phyloP scores from a whole-genome alignment of 1,284 basidiomycete species.

The Ceratobasidium sp. region DNA sequence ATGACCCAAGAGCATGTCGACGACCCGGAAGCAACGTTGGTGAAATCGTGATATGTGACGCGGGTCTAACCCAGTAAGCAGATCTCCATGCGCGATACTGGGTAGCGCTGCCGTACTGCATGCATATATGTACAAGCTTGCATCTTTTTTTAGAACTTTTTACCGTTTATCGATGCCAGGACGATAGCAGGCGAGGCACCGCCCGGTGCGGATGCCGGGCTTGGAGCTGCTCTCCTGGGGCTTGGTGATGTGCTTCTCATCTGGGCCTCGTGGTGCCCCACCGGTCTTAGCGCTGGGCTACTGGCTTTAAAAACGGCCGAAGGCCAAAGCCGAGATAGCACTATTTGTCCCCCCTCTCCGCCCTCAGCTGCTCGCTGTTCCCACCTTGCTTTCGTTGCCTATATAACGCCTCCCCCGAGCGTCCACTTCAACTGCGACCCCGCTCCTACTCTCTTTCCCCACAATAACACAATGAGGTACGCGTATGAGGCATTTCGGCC shows the following conservation, averaged over 20 bases:
- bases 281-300: conserved; percentile 12
- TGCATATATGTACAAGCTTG: conserved; percentile 1
- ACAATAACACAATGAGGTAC: conserved; percentile 39
- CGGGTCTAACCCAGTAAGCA: neutral
- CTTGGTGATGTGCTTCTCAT: conserved; percentile 27
- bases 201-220: conserved; percentile 29
- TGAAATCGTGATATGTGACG: neutral
- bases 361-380: conserved; percentile 1
- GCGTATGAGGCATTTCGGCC: conserved; percentile 37
- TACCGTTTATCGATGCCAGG: neutral
- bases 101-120: neutral
- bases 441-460: conserved; percentile 25
- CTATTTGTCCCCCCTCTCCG: conserved; percentile 15
- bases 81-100: neutral
- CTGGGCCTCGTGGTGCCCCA: conserved; percentile 39
- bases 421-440: conserved; percentile 24
- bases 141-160: conserved; percentile 19
- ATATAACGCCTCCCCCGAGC: conserved; percentile 17
- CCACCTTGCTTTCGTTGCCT: conserved; percentile 25
- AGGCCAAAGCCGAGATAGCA: conserved; percentile 27
- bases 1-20: neutral
- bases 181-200: conserved; percentile 26
- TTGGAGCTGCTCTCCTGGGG: conserved; percentile 31
- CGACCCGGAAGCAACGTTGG: conserved; percentile 3
- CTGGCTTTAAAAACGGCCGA: conserved; percentile 35